phyloP scores from a whole-genome alignment of 2,329 filamentous ascomycete species.

The Aspergillus hortae region DNA sequence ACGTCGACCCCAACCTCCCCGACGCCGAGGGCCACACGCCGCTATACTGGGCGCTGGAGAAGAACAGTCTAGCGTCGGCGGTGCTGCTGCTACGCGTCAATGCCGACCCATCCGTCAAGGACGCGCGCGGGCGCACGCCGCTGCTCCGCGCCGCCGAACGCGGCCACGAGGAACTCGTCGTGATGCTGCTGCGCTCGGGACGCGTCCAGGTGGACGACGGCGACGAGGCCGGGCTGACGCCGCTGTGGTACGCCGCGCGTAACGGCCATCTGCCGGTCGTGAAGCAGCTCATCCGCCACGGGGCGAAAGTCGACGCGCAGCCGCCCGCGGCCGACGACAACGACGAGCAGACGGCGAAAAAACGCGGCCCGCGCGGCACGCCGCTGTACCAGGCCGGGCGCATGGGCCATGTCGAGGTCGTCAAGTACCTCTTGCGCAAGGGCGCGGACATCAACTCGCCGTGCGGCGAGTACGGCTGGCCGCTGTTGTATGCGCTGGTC shows the following conservation, averaged over 20 bases:
- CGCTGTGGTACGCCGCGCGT: conserved; percentile 21
- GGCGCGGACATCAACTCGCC: conserved; percentile 19
- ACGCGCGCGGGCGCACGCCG: conserved; percentile 8
- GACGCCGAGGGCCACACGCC: conserved; percentile 14
- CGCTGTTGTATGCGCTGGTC: conserved; percentile 16
- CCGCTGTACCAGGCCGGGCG: conserved; percentile 22
- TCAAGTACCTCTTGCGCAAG: conserved; percentile 24
- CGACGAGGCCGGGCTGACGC: conserved; percentile 17
- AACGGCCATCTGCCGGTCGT: conserved; percentile 18
- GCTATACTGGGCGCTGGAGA: conserved; percentile 16
- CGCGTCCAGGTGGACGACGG: conserved; percentile 16
- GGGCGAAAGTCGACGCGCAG: conserved; percentile 15
- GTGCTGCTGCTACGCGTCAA: conserved; percentile 17
- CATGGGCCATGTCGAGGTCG: conserved; percentile 20
- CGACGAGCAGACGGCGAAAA: not conserved
- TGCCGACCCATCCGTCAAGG: conserved; percentile 12
- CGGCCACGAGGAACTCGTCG: conserved; percentile 18
- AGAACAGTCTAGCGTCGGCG: conserved; percentile 18
- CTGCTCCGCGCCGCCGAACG: conserved; percentile 13
- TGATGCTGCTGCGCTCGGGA: conserved; percentile 22
- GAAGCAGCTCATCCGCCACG: conserved; percentile 17
- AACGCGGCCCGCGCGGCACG: conserved; percentile 10
- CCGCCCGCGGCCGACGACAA: conserved; percentile 1
- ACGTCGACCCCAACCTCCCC: conserved; percentile 15
- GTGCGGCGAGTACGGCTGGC: conserved; percentile 15